Base-by-base conservation (phyloP, 2,329 filamentous ascomycete species). In the Fusarium devonianum region DNA sequence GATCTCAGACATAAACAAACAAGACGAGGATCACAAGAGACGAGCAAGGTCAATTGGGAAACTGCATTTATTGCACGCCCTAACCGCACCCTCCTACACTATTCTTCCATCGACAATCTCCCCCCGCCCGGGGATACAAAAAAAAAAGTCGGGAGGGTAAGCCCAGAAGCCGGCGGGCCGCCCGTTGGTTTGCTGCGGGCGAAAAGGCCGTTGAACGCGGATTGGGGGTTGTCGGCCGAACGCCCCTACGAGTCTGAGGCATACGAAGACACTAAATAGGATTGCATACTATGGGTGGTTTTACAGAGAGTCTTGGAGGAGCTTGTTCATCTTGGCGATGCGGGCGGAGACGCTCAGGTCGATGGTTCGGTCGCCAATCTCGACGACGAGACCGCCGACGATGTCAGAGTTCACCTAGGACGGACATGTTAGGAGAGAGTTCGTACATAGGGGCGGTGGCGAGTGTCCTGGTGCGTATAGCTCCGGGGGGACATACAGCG, bases 321-420 rank as follows among this genome's bases (percentile, higher is more conserved):
- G 87, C 88, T 97, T 99, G 90, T 99, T 99, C 85, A 99, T 90
- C 86, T 92, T 96, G 75, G 90, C 84, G 77, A 99, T 88, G 84
- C 93, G 95, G 74, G 89, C 82, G 38, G 93, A 93, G 70, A 99
- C 92, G 77, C 89, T 94, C 67, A 97, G 88, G 78, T 99, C 94
- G 72, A 99, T 96, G 74, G 93, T 97, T 72, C 93, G 89, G 83
- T 97, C 93, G 70, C 92, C 93, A 66, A 97, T 89, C 80, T 97
- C 93, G 71, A 99, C 93, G 63, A 99, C 78, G 64, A 99, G 86
- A 57, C 94, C 94, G 64, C 94, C 94, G 63, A 95, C 78, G 71
- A 99, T 93, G 51, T 97, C 93, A 56, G 93, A 84, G 85, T 96
- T 94, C 75, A 97, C 89, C 89, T 92, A 22, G 26, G 19, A 61